Base-by-base conservation (phyloP, 1,139 yeast species). In the Pneumocystis oryctolagi region DNA sequence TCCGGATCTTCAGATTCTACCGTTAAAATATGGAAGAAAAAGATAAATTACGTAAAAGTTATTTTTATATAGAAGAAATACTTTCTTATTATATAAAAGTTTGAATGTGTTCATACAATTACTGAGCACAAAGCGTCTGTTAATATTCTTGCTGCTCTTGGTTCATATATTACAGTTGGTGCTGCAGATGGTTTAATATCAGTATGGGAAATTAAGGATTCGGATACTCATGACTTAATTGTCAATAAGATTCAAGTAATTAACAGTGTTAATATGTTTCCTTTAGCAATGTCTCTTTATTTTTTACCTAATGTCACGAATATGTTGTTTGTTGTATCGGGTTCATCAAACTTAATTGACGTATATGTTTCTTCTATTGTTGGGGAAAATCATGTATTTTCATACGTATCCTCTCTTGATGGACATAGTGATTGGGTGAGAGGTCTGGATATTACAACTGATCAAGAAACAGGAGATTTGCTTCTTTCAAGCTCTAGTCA, bases 391-490 rank as follows among this genome's bases (percentile, higher is more conserved):
- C 57, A 60, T 28, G 60, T 32, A n/a, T 60, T 63, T 4, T 58
- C 72, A 0, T 63, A 66, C 1, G 76, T 79, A 37, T 84, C 89
- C 0, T 77, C 76, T 8, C 75, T 90, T 59, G 80, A 84, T 35
- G 97, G 97, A 9, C 97, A 90, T 72, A 97, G 89, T 73, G 96
- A 90, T 73, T 90, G 97, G 97, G 80, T 90, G 64, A 85, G 87
- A 72, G 79, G 88, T 16, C 74, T 90, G 56, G 79, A 83, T 1
- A 82, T 87, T 71, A 84, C 82, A 60, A 74, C 78, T 63, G 82
- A 80, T 63, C 69, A 68, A 1, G 14, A 35, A 16, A 62, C 58
- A 6, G 62, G 60, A 6, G 78, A 76, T 65, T 82, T 79, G 67
- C 72, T 87, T 5, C 76, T 90, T 59, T 96, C 97, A 16, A 82